Conservation (phyloP, 2,329 filamentous ascomycete species). For the Penicillium hordei region DNA sequence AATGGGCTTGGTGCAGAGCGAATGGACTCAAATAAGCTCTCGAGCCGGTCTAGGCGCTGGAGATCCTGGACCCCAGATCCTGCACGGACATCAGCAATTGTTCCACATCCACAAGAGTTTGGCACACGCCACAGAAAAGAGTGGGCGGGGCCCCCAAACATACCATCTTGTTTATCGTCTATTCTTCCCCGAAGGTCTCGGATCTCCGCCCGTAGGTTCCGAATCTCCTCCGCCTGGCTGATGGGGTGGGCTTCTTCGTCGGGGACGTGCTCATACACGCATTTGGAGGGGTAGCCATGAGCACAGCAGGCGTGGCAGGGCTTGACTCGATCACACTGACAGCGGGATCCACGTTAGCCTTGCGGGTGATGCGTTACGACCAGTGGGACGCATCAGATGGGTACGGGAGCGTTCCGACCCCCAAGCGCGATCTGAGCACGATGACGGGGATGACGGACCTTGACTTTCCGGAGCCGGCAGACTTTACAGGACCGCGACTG, state of each 20-base stretch:
- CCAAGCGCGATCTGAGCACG: constrained; percentile 22
- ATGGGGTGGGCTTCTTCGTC: constrained; percentile 38
- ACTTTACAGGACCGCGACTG: constrained; percentile 42
- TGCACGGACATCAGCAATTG: constrained; percentile 8
- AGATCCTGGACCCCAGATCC: constrained; percentile 20
- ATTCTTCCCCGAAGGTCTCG: constrained; percentile 31
- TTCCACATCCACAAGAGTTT: not conserved
- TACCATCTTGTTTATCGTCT: constrained; percentile 27
- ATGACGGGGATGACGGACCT: constrained; percentile 28
- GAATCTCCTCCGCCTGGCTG: constrained; percentile 40
- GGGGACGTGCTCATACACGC: constrained; percentile 35
- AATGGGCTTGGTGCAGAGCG: constrained; percentile 33
- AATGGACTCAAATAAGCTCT: constrained; percentile 36
- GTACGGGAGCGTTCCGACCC: constrained; percentile 15
- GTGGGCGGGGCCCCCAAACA: constrained; percentile 1
- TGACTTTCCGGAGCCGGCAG: constrained; percentile 41
- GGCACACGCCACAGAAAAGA: not conserved
- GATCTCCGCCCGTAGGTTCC: constrained; percentile 37
- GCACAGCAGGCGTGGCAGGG: constrained; percentile 43
- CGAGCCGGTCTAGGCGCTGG: constrained; percentile 33
- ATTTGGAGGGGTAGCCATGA: constrained; percentile 41
- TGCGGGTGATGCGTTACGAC: not conserved
- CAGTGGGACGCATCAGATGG: constrained; percentile 6
- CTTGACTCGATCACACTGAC: constrained; percentile 41
- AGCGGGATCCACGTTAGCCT: constrained; percentile 18